phyloP scores from a whole-genome alignment of 164 flowering plant species.

The Sedum album region DNA sequence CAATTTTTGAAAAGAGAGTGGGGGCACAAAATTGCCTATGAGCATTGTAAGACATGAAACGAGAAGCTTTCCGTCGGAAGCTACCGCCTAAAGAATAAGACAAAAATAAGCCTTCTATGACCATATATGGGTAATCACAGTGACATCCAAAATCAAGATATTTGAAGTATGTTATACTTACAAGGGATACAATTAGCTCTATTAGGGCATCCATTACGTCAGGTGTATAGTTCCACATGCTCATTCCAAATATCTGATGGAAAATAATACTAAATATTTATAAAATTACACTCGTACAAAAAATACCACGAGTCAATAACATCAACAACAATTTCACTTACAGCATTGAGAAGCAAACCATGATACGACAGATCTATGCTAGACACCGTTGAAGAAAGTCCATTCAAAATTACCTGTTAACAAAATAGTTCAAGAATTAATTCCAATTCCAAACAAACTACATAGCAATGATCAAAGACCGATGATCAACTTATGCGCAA shows the following conservation, averaged over 20 bases:
- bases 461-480: background rate
- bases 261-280: background rate
- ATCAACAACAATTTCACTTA: background rate
- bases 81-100: conserved; percentile 38
- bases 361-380: background rate
- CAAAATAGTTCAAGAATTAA: background rate
- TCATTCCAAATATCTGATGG: conserved; percentile 58
- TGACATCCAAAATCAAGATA: background rate
- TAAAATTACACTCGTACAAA: background rate
- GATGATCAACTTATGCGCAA: background rate
- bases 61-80: conserved; percentile 51
- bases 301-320: background rate
- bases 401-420: background rate
- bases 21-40: conserved; percentile 62
- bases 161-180: conserved; percentile 16
- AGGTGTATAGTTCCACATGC: conserved; percentile 61
- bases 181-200: conserved; percentile 56
- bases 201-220: conserved; percentile 70
- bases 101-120: background rate
- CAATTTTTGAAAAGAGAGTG: conserved; percentile 21
- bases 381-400: background rate
- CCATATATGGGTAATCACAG: background rate
- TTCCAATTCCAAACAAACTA: background rate
- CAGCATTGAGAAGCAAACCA: background rate
- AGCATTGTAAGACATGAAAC: conserved; percentile 76